phyloP scores from a whole-genome alignment of 768 basidiomycete species.

The Boletus reticuloceps region DNA sequence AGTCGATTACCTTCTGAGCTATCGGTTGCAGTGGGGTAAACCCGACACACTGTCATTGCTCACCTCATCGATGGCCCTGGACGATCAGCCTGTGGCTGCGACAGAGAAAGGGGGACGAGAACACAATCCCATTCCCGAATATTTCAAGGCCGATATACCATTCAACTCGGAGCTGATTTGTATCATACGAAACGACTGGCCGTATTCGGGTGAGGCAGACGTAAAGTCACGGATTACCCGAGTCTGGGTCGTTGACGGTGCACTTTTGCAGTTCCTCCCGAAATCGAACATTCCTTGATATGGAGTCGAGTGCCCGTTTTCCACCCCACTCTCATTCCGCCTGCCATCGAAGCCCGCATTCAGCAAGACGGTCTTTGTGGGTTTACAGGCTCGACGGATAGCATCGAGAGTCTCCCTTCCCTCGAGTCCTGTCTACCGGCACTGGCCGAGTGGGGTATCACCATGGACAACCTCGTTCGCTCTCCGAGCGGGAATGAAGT shows the following conservation, averaged over 20 bases:
- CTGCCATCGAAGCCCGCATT: conserved; percentile 53
- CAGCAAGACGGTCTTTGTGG: conserved; percentile 80
- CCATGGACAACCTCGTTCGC: conserved; percentile 55
- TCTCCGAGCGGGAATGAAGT: conserved; percentile 49
- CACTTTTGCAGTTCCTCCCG: conserved; percentile 52
- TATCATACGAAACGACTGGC: conserved; percentile 85
- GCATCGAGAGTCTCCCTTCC: conserved; percentile 58
- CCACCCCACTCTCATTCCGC: conserved; percentile 53
- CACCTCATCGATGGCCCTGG: conserved; percentile 43
- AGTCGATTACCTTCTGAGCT: conserved; percentile 72
- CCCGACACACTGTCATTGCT: conserved; percentile 64
- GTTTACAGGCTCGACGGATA: conserved; percentile 61
- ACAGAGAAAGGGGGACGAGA: background rate
- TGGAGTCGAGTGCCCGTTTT: conserved; percentile 78
- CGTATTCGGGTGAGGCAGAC: conserved; percentile 64
- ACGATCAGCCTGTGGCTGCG: conserved; percentile 28
- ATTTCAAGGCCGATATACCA: conserved; percentile 66
- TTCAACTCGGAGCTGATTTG: conserved; percentile 49
- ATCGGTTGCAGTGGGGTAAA: conserved; percentile 75
- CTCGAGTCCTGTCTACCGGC: conserved; percentile 58
- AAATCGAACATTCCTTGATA: conserved; percentile 71
- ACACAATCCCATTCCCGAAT: conserved; percentile 36
- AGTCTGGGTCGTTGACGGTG: background rate
- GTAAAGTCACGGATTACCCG: background rate
- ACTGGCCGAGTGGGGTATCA: conserved; percentile 69